Evolutionary conservation across 176 grass and related monocot species (phyloP).

Genomic region (Aechmea fasciata): DNA sequence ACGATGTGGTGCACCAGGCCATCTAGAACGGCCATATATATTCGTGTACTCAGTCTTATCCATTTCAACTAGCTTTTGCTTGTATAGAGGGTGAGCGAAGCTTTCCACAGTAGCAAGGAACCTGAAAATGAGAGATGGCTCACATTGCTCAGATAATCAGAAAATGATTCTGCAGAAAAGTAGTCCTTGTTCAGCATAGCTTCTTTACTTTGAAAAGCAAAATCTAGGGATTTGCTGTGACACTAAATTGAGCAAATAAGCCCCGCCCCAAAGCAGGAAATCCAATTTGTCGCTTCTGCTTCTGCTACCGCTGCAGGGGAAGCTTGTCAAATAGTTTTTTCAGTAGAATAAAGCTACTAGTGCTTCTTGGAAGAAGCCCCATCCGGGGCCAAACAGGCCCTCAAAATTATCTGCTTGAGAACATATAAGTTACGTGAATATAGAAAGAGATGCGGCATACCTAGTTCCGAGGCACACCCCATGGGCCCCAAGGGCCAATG

Average conservation of each 20-base stretch:
- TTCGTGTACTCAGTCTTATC: slow-evolving; percentile 54
- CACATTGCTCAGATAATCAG: background rate
- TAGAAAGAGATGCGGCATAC: slow-evolving; percentile 22
- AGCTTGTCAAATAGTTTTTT: too few species aligned
- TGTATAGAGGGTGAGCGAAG: slow-evolving; percentile 74
- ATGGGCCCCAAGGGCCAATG: slow-evolving; percentile 70
- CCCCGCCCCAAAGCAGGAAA: too few species aligned
- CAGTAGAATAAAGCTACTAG: too few species aligned
- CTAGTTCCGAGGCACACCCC: slow-evolving; percentile 85
- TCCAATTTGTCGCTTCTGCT: too few species aligned
- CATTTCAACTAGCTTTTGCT: slow-evolving; percentile 64
- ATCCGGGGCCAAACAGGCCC: too few species aligned
- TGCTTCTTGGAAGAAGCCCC: too few species aligned
- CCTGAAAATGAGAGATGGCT: slow-evolving; percentile 32
- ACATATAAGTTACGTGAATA: background rate
- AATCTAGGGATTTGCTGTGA: too few species aligned
- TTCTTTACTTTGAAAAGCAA: too few species aligned
- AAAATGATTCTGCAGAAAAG: background rate
- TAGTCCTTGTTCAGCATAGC: background rate
- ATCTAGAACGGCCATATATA: slow-evolving; percentile 76
- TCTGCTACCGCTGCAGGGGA: too few species aligned
- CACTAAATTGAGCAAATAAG: too few species aligned
- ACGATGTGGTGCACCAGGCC: slow-evolving; percentile 73
- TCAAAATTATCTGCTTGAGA: background rate
- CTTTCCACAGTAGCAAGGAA: slow-evolving; percentile 69